Evolutionary conservation across 768 basidiomycete genomes (phyloP).

Genomic region (Glaciozyma martinii): DNA sequence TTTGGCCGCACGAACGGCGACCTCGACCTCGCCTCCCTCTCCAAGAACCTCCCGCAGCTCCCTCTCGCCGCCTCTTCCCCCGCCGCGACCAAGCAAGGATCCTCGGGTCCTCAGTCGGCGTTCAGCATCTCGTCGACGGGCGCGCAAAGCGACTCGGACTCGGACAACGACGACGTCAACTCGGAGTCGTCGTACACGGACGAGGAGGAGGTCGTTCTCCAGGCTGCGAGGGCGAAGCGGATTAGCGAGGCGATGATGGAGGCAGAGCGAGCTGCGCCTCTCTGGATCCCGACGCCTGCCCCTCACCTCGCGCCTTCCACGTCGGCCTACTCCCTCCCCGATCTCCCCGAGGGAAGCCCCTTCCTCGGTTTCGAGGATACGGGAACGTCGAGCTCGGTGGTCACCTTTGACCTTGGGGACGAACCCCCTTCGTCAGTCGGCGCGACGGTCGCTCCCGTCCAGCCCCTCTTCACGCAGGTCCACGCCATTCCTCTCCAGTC

Average conservation of each 20-base stretch:
- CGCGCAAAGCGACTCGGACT: neutral
- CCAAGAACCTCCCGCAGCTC: neutral
- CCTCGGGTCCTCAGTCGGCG: neutral
- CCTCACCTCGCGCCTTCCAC: neutral
- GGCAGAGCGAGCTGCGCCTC: neutral
- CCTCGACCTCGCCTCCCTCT: neutral
- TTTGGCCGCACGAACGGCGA: constrained; percentile 2
- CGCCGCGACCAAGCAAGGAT: neutral
- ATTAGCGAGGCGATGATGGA: neutral
- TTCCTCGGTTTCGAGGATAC: constrained; percentile 30
- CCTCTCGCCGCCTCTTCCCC: neutral
- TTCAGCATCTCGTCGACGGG: constrained; percentile 13
- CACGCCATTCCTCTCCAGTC: constrained; percentile 5
- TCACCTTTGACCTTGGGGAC: constrained; percentile 1
- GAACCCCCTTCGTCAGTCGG: neutral
- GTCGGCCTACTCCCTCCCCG: constrained; percentile 21
- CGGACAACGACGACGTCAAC: constrained; percentile 10
- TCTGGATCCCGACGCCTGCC: constrained; percentile 1
- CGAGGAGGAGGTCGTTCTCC: constrained; percentile 11
- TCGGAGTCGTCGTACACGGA: constrained; percentile 21
- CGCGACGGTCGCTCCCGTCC: neutral
- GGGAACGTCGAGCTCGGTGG: constrained; percentile 12
- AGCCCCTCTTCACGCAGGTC: neutral
- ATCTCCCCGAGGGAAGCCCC: constrained; percentile 23
- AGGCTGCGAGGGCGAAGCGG: constrained; percentile 2